These are phyloP conservation scores for Carex sylvatica DNA, from an alignment of 202 grass and related monocot genomes.

Conservation along the genomic window DNA sequence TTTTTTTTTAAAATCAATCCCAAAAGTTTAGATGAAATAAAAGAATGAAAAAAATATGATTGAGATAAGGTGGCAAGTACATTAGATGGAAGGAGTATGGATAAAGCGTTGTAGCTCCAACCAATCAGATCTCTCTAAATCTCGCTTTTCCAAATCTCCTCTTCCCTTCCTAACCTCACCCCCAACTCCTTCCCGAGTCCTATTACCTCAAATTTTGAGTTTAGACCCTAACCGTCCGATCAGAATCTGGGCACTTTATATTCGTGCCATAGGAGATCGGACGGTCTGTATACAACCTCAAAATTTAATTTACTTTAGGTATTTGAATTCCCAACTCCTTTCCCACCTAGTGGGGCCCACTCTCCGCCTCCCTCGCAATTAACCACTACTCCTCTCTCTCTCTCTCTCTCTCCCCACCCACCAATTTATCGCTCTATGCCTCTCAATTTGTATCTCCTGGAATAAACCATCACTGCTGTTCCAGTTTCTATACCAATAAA, in stretches of 20 bases:
- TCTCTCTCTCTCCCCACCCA: neutral
- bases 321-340: neutral
- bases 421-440: neutral
- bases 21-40: neutral
- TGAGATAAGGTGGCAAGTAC: neutral
- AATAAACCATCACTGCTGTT: constrained; percentile 13
- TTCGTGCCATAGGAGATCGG: no score
- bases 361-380: constrained; percentile 18
- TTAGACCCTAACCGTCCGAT: neutral
- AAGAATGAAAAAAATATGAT: neutral
- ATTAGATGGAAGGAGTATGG: constrained; percentile 20
- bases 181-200: no score
- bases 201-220: no score
- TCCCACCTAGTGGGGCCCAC: constrained; percentile 35
- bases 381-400: constrained; percentile 24
- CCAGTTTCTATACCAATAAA: constrained; percentile 15
- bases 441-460: constrained; percentile 10
- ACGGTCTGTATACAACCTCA: no score
- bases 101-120: constrained; percentile 42
- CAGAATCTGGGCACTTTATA: no score
- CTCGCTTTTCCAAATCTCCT: constrained; percentile 33
- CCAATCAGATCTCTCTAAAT: constrained; percentile 48
- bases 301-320: no score
- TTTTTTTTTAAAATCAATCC: neutral
- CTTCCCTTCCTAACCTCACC: constrained; percentile 31